phyloP scores from a whole-genome alignment of 352 stramenopile genomes.

The Globisporangium nunn region DNA sequence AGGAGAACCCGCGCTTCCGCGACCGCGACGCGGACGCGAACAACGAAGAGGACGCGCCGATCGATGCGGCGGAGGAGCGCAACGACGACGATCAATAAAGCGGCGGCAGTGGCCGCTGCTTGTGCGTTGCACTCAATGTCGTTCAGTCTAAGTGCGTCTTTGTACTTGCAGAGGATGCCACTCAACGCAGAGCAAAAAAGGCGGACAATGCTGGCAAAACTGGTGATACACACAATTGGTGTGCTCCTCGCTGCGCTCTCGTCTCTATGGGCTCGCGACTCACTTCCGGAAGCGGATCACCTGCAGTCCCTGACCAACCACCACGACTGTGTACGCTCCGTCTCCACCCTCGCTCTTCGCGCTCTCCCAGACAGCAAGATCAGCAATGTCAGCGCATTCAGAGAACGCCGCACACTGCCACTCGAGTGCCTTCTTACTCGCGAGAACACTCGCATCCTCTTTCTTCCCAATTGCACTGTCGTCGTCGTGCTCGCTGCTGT shows the following conservation, averaged over 20 bases:
- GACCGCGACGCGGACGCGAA: constrained; percentile 34
- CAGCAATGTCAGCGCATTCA: constrained; percentile 77
- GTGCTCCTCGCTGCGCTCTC: not conserved
- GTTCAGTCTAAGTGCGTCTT: too few relatives aligned
- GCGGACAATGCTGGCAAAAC: not conserved
- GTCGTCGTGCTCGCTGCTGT: not conserved
- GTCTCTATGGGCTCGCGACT: not conserved
- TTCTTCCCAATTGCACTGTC: not conserved
- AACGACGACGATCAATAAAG: constrained; percentile 4
- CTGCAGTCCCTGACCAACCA: constrained; percentile 78
- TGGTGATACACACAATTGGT: not conserved
- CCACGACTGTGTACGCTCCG: constrained; percentile 31
- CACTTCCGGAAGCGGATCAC: constrained; percentile 33
- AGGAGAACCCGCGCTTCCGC: constrained; percentile 60
- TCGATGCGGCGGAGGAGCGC: constrained; percentile 4
- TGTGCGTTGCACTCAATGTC: too few relatives aligned
- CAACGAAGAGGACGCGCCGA: constrained; percentile 13
- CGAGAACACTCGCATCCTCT: not conserved
- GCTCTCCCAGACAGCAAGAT: constrained; percentile 30
- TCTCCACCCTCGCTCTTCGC: not conserved
- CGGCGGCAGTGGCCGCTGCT: not conserved
- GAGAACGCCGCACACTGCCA: constrained; percentile 62
- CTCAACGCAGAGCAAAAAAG: not conserved
- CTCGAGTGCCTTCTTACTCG: constrained; percentile 15
- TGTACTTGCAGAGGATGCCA: not conserved